Evolutionary conservation across 1,284 basidiomycete species (phyloP), one percentile per base, ranked within the genome.

Genomic region (Golubevia pallescens): DNA sequence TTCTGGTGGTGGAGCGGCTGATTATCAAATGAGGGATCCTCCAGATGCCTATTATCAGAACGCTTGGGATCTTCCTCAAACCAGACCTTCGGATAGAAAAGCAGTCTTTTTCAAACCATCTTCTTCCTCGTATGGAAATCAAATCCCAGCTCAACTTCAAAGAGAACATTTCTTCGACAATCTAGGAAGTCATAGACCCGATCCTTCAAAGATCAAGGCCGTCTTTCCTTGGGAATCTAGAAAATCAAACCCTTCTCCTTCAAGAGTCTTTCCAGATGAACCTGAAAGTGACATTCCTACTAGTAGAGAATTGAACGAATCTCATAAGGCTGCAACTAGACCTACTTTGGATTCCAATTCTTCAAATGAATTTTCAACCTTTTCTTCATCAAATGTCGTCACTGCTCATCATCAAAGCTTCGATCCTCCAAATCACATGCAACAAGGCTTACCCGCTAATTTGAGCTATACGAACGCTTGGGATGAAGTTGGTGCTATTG

Each of bases 171-270:
- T 71, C 20, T 80, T 75, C 57, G 69, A 70, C 57, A 77, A 80
- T 52, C 59, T 80, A 0, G 77, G 73, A 2, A 71, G 68, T 21
- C 60, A 69, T 3, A 58, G 64, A 24, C 78, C 78, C 0, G 77
- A 80, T 56, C 67, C 69, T 6, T 69, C 68, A 67, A 73, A 71
- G 57, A 70, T 80, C 55, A 72, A 74, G 34, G 60, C 77, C 4
- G 69, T 80, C 21, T 80, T 80, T 52, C 78, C 78, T 0, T 80
- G 78, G 78, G 78, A 80, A 68, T 57, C 48, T 19, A 59, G 63
- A 56, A 63, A 57, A 32, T n/a, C 61, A 0, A n/a, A 57, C 13
- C n/a, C 57, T 20, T 58, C 19, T 7, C 23, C 57, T 28, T n/a
- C 66, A 4, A 69, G 77, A 16, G 69, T 75, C 2, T 80, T 78